phyloP scores from a whole-genome alignment of 805 yeast species.

The Zygosaccharomyces lentus region DNA sequence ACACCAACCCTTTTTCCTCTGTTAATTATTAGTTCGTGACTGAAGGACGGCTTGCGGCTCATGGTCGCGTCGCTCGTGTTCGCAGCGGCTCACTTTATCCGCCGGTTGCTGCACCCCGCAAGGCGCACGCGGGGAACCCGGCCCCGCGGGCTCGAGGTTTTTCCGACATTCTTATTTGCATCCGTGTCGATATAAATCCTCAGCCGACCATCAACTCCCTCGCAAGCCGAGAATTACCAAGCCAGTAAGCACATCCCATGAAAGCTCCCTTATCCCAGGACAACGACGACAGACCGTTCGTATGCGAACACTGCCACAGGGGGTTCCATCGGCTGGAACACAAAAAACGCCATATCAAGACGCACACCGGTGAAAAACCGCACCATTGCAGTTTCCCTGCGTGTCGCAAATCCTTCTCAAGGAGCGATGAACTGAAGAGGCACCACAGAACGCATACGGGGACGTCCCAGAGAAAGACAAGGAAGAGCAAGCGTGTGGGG shows the following conservation, averaged over 20 bases:
- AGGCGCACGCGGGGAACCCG: not conserved
- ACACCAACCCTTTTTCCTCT: no score
- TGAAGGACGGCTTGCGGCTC: no score
- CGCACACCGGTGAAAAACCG: slow-evolving; percentile 92
- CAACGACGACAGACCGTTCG: slow-evolving; percentile 58
- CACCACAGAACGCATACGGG: slow-evolving; percentile 76
- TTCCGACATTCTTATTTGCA: not conserved
- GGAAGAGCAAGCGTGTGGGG: slow-evolving; percentile 25
- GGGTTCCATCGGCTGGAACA: slow-evolving; percentile 86
- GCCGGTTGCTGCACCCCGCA: not conserved
- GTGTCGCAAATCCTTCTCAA: slow-evolving; percentile 70
- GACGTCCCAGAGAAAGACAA: slow-evolving; percentile 44
- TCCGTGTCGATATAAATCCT: not conserved
- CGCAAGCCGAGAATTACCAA: not conserved
- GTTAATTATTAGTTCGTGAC: no score
- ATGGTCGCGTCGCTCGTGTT: no score
- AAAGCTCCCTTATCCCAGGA: slow-evolving; percentile 13
- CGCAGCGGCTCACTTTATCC: not conserved
- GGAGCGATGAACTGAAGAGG: slow-evolving; percentile 81
- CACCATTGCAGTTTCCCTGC: slow-evolving; percentile 79
- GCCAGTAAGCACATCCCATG: not conserved
- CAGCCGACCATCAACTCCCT: not conserved
- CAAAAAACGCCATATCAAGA: slow-evolving; percentile 83
- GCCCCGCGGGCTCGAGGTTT: slow-evolving; percentile 1
- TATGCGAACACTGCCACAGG: slow-evolving; percentile 78